Evolutionary conservation across 2,329 filamentous ascomycete genomes (phyloP).

Genomic region (Penicillium sp.): DNA sequence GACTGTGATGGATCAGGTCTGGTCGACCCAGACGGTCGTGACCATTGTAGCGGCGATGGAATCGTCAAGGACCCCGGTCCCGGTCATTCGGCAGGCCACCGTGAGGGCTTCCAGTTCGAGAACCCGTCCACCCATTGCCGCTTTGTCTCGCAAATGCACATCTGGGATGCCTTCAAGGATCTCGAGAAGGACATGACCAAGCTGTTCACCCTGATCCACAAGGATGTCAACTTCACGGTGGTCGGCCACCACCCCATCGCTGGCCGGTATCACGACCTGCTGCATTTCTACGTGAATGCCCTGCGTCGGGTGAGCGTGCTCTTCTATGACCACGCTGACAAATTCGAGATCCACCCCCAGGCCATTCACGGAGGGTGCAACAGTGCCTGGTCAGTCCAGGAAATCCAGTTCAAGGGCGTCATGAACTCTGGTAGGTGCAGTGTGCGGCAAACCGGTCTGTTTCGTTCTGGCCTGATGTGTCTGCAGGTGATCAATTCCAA

Average conservation of each 20-base stretch:
- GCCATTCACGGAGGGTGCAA: conserved; percentile 40
- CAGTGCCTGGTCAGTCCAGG: conserved; percentile 37
- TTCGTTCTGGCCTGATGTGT: not conserved
- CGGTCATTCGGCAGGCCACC: conserved; percentile 11
- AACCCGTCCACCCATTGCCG: conserved; percentile 37
- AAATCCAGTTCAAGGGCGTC: conserved; percentile 35
- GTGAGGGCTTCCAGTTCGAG: conserved; percentile 38
- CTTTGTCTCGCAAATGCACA: conserved; percentile 37
- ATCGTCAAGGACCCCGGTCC: conserved; percentile 26
- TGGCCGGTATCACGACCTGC: conserved; percentile 35
- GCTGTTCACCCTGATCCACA: conserved; percentile 38
- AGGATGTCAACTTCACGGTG: conserved; percentile 37
- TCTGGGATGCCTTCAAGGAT: conserved; percentile 38
- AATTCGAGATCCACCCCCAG: conserved; percentile 35
- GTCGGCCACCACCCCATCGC: conserved; percentile 39
- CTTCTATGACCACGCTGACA: conserved; percentile 34
- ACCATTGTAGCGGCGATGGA: conserved; percentile 34
- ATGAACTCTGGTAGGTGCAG: conserved; percentile 36
- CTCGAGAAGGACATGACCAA: conserved; percentile 37
- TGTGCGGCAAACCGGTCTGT: too few relatives aligned
- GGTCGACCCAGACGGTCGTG: conserved; percentile 28
- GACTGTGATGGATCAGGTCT: conserved; percentile 33
- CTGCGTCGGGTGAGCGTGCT: conserved; percentile 33
- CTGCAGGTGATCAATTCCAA: conserved; percentile 34
- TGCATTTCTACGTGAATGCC: conserved; percentile 41